A percentile compares a stretch with the other conserved stretches of the same genome.
Evolutionary conservation across 306 rosid genomes (phyloP).

Genomic region (Quercus dentata): DNA sequence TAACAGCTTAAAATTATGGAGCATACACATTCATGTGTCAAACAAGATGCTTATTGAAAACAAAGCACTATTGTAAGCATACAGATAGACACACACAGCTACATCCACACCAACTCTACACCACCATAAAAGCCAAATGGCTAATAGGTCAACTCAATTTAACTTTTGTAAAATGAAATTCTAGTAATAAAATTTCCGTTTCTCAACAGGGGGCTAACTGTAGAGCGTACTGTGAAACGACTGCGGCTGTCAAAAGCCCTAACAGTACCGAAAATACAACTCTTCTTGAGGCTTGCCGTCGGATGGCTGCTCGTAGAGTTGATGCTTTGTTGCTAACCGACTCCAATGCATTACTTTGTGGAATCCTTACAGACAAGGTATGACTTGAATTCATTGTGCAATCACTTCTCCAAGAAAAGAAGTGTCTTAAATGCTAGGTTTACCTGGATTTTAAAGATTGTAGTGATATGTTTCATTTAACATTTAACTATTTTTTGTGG

Average conservation of each 20-base stretch:
- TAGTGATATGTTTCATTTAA: slow-evolving; percentile 2
- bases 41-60: not conserved
- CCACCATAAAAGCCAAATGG: not conserved
- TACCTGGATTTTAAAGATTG: slow-evolving; percentile 1
- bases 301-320: slow-evolving; percentile 89
- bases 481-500: slow-evolving; percentile 14
- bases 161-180: slow-evolving; percentile 5
- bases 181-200: not conserved
- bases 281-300: slow-evolving; percentile 77
- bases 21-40: slow-evolving; percentile 5
- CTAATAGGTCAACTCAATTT: slow-evolving; percentile 1
- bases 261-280: slow-evolving; percentile 76
- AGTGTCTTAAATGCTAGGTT: not conserved
- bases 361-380: slow-evolving; percentile 98
- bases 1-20: slow-evolving; percentile 4
- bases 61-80: not conserved
- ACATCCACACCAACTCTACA: not conserved
- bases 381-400: slow-evolving; percentile 1
- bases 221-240: slow-evolving; percentile 85
- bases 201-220: slow-evolving; percentile 61
- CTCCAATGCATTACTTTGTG: slow-evolving; percentile 92
- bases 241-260: slow-evolving; percentile 85
- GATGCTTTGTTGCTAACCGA: slow-evolving; percentile 89
- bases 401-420: not conserved
- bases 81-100: not conserved